Base-by-base conservation (phyloP, 495 filamentous ascomycete species). In the Rhypophila decipiens region DNA sequence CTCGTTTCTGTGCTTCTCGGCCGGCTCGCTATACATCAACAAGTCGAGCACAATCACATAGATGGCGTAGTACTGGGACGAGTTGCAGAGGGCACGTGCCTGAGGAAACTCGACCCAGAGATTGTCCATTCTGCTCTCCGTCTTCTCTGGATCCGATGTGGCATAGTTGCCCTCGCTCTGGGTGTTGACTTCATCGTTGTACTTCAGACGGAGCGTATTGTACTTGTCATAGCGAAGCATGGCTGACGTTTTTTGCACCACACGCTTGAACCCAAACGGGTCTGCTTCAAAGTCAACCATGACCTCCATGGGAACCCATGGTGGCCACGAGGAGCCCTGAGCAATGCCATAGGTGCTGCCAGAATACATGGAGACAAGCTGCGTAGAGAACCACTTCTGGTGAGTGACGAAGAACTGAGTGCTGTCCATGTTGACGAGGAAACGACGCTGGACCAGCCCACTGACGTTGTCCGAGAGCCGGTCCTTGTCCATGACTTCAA, bases 351-450 rank as follows among this genome's bases (percentile, higher is more conserved):
- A 98, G 42, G 80, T 83, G 66, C 89, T 95, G 15, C 88, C 93
- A 2, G 91, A 88, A 58, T 96, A 96, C 70, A 97, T 85, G 37
- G 90, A 88, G 46, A 96, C 75, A 49, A 90, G 80, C 46, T 87
- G 82, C 3, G 74, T 74, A 34, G 81, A 80, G 64, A 97, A 86
- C 56, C 81, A 87, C 66, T 91, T 90, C 51, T 90, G 84, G 47
- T 88, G 90, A 5, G 93, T 94, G 43, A 97, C 93, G 59, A 97
- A 98, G 64, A 98, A 95, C 59, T 98, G 93, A 23, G 91, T 85
- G 52, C 89, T 93, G 61, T 97, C 91, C 83, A 96, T 95, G 45
- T 88, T 87, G 41, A 95, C 82, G 31, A 88, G 80, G 67, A 97
- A 95, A 18, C 91, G 87, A 20, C 89, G 86, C 55, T 97, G 94